phyloP scores from a whole-genome alignment of 2,329 filamentous ascomycete genomes.

The Beauveria rudraprayagi region DNA sequence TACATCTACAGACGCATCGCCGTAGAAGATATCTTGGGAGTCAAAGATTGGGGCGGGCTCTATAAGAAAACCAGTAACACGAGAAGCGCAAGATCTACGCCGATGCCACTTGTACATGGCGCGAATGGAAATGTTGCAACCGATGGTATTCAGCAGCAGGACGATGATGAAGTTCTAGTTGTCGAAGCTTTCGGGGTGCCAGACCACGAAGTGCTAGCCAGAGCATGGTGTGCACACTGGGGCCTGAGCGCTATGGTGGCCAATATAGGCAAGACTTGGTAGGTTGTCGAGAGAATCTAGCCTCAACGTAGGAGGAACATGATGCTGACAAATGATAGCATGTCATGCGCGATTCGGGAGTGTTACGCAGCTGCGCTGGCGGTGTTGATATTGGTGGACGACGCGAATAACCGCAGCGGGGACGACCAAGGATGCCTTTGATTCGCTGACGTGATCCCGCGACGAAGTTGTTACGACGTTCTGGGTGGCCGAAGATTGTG shows the following conservation, averaged over 20 bases:
- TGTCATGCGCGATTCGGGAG: conserved; percentile 67
- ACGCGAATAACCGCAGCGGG: conserved; percentile 16
- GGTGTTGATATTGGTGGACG: conserved; percentile 61
- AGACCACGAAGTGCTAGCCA: conserved; percentile 68
- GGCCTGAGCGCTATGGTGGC: conserved; percentile 64
- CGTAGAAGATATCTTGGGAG: conserved; percentile 56
- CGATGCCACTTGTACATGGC: conserved; percentile 22
- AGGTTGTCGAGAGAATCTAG: conserved; percentile 17
- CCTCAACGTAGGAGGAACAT: too few species aligned
- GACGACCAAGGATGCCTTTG: neutral
- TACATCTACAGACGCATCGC: conserved; percentile 53
- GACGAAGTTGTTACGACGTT: neutral
- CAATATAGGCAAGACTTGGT: conserved; percentile 61
- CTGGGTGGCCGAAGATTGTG: neutral
- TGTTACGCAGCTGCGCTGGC: conserved; percentile 66
- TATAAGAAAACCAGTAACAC: conserved; percentile 21
- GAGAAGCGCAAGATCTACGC: conserved; percentile 28
- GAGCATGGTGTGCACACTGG: conserved; percentile 72
- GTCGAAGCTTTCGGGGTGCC: conserved; percentile 65
- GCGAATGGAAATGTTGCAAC: conserved; percentile 12
- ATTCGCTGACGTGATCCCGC: neutral
- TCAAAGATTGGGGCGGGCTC: conserved; percentile 56
- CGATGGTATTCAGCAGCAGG: conserved; percentile 31
- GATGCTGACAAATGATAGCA: conserved; percentile 31
- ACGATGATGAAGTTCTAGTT: conserved; percentile 59